Evolutionary conservation across 2,329 filamentous ascomycete species (phyloP).

Genomic region (Chrysoporthe austroafricana): DNA sequence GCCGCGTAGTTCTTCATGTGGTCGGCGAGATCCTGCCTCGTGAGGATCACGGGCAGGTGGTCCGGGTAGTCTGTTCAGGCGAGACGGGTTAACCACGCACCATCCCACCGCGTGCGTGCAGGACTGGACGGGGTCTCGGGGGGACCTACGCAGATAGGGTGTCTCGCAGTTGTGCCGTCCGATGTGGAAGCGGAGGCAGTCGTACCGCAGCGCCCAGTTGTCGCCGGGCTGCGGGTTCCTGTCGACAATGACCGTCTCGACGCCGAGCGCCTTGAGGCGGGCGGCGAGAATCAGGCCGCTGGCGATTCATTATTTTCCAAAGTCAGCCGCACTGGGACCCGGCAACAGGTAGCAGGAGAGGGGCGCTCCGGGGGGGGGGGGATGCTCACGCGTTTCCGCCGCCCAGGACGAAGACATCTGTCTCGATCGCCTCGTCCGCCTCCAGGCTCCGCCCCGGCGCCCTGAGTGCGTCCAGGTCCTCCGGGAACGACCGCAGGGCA

Average conservation of each 20-base stretch:
- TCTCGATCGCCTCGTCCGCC: slow-evolving; percentile 31
- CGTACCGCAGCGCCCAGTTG: slow-evolving; percentile 46
- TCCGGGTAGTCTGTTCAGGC: slow-evolving; percentile 41
- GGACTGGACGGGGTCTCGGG: slow-evolving; percentile 25
- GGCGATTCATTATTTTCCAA: neutral
- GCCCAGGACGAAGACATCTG: slow-evolving; percentile 41
- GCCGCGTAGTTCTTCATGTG: slow-evolving; percentile 53
- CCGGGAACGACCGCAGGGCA: slow-evolving; percentile 32
- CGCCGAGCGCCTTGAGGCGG: slow-evolving; percentile 43
- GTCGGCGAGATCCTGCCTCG: slow-evolving; percentile 50
- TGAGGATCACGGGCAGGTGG: slow-evolving; percentile 47
- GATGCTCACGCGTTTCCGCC: slow-evolving; percentile 39
- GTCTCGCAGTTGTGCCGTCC: slow-evolving; percentile 41
- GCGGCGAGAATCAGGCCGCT: slow-evolving; percentile 40
- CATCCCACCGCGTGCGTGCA: too few species aligned
- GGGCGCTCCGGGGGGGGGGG: too few species aligned
- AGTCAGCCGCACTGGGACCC: too few species aligned
- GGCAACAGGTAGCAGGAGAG: neutral
- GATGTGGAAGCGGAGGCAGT: slow-evolving; percentile 45
- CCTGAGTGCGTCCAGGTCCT: slow-evolving; percentile 35
- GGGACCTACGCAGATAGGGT: slow-evolving; percentile 38
- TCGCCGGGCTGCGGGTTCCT: slow-evolving; percentile 41
- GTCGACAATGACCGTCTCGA: slow-evolving; percentile 43
- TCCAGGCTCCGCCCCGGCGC: slow-evolving; percentile 31
- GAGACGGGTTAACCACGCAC: too few species aligned